These are phyloP conservation scores for Russula emetica DNA, from an alignment of 768 basidiomycete genomes.

Conservation along the genomic window DNA sequence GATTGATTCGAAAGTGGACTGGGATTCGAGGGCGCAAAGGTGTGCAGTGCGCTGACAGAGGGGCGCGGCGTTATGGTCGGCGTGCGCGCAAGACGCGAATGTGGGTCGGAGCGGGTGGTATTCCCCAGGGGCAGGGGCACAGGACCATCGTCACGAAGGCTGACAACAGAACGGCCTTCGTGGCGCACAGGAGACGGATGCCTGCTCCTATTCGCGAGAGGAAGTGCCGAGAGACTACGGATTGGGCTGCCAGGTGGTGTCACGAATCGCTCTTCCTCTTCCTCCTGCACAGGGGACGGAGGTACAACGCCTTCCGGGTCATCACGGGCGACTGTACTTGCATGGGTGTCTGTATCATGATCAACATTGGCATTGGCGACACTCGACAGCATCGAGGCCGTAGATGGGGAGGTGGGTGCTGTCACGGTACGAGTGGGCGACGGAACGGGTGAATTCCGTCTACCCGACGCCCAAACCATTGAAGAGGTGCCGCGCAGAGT, in stretches of 20 bases:
- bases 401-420: slow-evolving; percentile 17
- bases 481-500: slow-evolving; percentile 12
- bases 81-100: slow-evolving; percentile 4
- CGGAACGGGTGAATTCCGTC: slow-evolving; percentile 12
- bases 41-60: slow-evolving; percentile 8
- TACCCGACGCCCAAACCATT: slow-evolving; percentile 17
- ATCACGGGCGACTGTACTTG: background rate
- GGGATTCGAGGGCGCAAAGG: slow-evolving; percentile 25
- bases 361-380: slow-evolving; percentile 8
- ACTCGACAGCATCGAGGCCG: slow-evolving; percentile 10
- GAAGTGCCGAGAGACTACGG: slow-evolving; percentile 11
- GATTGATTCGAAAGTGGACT: slow-evolving; percentile 27
- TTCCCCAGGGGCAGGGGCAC: slow-evolving; percentile 9
- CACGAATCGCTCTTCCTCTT: slow-evolving; percentile 23
- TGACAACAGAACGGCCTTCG: slow-evolving; percentile 16
- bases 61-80: slow-evolving; percentile 17
- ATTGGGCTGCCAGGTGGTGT: slow-evolving; percentile 24
- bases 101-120: slow-evolving; percentile 16
- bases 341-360: background rate
- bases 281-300: slow-evolving; percentile 21
- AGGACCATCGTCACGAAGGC: slow-evolving; percentile 22
- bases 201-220: slow-evolving; percentile 9
- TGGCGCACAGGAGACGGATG: slow-evolving; percentile 23
- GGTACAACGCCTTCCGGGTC: slow-evolving; percentile 9
- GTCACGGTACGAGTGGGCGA: slow-evolving; percentile 19